These are phyloP conservation scores for Nicotiana sylvestris DNA, from an alignment of 257 asterid species.

Conservation along the genomic window DNA sequence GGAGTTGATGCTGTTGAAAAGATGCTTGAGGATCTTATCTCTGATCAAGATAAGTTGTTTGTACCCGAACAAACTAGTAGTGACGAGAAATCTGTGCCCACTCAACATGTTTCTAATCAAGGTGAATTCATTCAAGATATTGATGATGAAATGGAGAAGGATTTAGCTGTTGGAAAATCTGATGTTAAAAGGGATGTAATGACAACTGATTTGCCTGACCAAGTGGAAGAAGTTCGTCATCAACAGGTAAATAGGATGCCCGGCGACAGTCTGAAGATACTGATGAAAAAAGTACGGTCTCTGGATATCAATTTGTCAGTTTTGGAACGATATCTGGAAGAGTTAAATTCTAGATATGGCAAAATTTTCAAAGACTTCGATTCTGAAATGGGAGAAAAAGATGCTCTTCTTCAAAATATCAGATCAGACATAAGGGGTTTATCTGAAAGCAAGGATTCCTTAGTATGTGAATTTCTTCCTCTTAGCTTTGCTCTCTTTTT, in stretches of 20 bases:
- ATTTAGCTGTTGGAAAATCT: constrained; percentile 26
- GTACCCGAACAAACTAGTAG: constrained; percentile 36
- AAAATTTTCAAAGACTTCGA: constrained; percentile 62
- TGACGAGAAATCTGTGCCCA: constrained; percentile 34
- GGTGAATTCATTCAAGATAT: constrained; percentile 34
- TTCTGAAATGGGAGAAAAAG: constrained; percentile 55
- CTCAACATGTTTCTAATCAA: constrained; percentile 29
- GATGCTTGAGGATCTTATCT: constrained; percentile 90
- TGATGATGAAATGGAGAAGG: constrained; percentile 41
- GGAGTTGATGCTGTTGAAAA: constrained; percentile 97
- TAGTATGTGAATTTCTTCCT: constrained; percentile 44
- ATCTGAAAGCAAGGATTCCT: constrained; percentile 56
- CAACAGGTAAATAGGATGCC: constrained; percentile 87
- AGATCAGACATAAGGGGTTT: constrained; percentile 53
- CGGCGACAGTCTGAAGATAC: constrained; percentile 92
- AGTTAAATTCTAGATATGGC: constrained; percentile 64
- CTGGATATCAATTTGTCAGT: constrained; percentile 80
- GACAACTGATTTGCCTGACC: constrained; percentile 53
- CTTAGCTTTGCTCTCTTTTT: not conserved
- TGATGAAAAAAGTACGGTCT: constrained; percentile 79
- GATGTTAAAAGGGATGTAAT: constrained; percentile 36
- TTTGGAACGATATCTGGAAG: constrained; percentile 77
- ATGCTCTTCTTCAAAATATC: constrained; percentile 50
- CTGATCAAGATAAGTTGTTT: constrained; percentile 51
- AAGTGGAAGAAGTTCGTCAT: constrained; percentile 66